phyloP scores from a whole-genome alignment of 176 grass and related monocot genomes.

The Oryza glaberrima region DNA sequence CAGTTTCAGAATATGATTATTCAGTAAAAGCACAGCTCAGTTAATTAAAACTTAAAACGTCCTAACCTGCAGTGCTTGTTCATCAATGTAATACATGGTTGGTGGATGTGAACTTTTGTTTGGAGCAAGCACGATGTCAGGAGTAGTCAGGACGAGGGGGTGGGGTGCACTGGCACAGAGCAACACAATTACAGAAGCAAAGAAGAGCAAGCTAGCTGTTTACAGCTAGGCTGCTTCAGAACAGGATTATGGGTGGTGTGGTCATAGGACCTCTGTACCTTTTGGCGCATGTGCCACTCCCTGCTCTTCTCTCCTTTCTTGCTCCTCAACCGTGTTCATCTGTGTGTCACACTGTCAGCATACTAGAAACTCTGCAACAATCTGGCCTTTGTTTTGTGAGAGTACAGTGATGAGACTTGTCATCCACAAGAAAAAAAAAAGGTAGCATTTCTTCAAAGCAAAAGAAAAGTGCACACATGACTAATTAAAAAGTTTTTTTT shows the following conservation, averaged over 20 bases:
- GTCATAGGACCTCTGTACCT: background rate
- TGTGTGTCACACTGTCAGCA: conserved; percentile 14
- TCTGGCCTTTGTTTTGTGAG: background rate
- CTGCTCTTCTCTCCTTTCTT: conserved; percentile 18
- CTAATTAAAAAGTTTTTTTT: no score
- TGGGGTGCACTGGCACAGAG: background rate
- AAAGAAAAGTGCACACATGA: background rate
- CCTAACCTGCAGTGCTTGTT: background rate
- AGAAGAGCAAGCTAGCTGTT: background rate
- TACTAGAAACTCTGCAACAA: background rate
- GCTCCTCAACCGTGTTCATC: background rate
- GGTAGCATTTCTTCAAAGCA: background rate
- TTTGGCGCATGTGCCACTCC: background rate
- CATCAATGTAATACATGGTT: background rate
- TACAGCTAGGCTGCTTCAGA: background rate
- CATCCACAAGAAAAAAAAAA: background rate
- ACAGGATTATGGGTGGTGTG: background rate
- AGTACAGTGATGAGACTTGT: background rate
- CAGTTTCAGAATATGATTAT: background rate
- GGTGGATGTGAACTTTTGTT: background rate
- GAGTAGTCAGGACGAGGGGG: background rate
- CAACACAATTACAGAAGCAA: background rate
- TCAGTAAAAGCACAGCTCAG: background rate
- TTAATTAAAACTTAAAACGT: background rate
- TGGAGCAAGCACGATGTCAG: background rate